Evolutionary conservation across 148 eudicot species (phyloP).

Genomic region (Fallopia convolvulus): DNA sequence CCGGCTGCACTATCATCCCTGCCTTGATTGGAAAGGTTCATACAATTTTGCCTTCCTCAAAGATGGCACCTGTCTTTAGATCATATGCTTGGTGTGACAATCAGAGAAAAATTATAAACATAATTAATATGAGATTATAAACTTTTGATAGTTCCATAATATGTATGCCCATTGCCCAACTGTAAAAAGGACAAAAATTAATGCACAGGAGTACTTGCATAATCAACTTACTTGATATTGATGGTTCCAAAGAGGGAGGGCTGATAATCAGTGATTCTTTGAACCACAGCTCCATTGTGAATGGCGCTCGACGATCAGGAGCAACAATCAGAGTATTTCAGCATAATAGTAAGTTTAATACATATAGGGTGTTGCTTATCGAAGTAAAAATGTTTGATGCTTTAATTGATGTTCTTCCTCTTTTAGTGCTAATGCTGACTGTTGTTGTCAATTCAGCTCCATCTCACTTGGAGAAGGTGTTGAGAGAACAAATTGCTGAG

Average conservation of each 20-base stretch:
- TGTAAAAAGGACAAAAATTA: no score
- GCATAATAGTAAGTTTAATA: slow-evolving; percentile 63
- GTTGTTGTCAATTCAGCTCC: slow-evolving; percentile 38
- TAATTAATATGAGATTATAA: no score
- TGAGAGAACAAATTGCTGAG: slow-evolving; percentile 88
- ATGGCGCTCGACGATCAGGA: slow-evolving; percentile 97
- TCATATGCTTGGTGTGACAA: not conserved
- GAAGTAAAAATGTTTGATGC: no score
- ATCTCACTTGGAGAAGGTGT: slow-evolving; percentile 70
- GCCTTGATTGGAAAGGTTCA: slow-evolving; percentile 77
- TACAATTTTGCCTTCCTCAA: not conserved
- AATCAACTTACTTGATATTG: not conserved
- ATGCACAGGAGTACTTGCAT: not conserved
- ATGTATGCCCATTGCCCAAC: no score
- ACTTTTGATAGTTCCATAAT: not conserved
- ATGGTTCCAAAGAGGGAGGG: slow-evolving; percentile 62
- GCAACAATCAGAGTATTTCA: slow-evolving; percentile 78
- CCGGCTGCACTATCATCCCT: slow-evolving; percentile 83
- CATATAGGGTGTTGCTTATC: no score
- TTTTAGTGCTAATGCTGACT: not conserved
- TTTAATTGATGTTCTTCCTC: no score
- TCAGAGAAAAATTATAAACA: no score
- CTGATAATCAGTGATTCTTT: slow-evolving; percentile 88
- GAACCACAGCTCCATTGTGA: slow-evolving; percentile 93
- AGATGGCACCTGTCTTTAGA: not conserved